phyloP scores from a whole-genome alignment of 2,329 filamentous ascomycete genomes.

The Tothia fuscella region DNA sequence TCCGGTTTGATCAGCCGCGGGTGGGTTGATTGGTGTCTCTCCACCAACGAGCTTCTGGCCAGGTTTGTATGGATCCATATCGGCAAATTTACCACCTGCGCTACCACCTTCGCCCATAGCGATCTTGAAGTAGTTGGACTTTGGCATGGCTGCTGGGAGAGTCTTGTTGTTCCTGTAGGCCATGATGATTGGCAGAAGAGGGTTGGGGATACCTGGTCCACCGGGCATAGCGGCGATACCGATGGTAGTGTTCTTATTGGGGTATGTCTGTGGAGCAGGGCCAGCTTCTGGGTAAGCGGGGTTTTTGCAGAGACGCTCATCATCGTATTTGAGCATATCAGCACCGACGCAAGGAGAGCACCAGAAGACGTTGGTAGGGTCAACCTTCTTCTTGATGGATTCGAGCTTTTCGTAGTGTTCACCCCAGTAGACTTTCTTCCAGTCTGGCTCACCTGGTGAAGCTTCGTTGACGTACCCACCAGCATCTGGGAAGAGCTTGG shows the following conservation, averaged over 20 bases:
- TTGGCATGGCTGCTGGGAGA: conserved; percentile 5
- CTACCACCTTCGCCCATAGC: conserved; percentile 9
- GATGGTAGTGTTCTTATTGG: conserved; percentile 4
- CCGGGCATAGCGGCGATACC: conserved; percentile 9
- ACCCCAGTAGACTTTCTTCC: conserved; percentile 11
- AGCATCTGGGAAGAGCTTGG: conserved; percentile 7
- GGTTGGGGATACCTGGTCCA: conserved; percentile 6
- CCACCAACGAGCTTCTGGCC: neutral
- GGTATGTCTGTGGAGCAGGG: conserved; percentile 9
- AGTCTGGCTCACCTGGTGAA: conserved; percentile 5
- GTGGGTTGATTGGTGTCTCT: too few species aligned
- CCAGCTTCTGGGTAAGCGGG: conserved; percentile 2
- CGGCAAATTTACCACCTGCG: conserved; percentile 2
- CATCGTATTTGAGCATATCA: conserved; percentile 10
- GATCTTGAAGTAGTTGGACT: conserved; percentile 9
- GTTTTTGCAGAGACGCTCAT: conserved; percentile 10
- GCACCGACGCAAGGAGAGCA: conserved; percentile 8
- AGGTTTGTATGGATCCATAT: conserved; percentile 4
- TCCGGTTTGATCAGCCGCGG: too few species aligned
- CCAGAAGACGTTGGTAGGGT: conserved; percentile 10
- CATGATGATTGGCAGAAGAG: conserved; percentile 6
- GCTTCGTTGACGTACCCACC: conserved; percentile 10
- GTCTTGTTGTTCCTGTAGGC: conserved; percentile 6
- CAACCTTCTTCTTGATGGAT: conserved; percentile 11
- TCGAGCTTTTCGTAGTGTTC: conserved; percentile 10